These are phyloP conservation scores for Candida loeiensis DNA, from an alignment of 805 yeast genomes.

Conservation along the genomic window DNA sequence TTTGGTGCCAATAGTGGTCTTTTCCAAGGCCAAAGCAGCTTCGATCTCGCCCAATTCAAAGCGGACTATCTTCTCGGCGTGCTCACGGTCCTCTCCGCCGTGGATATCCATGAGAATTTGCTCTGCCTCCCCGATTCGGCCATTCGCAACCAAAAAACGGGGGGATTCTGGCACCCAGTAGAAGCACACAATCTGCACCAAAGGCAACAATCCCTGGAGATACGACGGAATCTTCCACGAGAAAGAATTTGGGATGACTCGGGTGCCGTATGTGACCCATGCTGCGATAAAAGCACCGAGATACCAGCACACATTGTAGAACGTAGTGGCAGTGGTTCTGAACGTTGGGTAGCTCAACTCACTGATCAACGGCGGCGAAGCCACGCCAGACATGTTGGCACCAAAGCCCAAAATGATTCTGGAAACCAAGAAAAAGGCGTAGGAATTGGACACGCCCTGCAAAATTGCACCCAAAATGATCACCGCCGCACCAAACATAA, in stretches of 20 bases:
- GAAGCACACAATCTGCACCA: constrained; percentile 34
- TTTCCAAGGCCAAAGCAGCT: constrained; percentile 37
- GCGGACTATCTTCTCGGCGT: constrained; percentile 16
- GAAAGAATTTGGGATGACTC: constrained; percentile 27
- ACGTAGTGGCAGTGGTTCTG: constrained; percentile 26
- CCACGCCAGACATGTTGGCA: constrained; percentile 35
- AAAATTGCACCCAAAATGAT: constrained; percentile 33
- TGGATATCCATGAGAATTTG: constrained; percentile 34
- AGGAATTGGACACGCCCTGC: constrained; percentile 34
- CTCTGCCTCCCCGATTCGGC: constrained; percentile 24
- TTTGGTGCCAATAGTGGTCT: constrained; percentile 25
- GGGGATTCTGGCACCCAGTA: constrained; percentile 42
- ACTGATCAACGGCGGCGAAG: constrained; percentile 48
- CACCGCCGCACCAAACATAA: constrained; percentile 23
- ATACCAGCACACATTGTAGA: constrained; percentile 51
- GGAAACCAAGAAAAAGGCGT: constrained; percentile 38
- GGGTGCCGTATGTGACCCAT: constrained; percentile 49
- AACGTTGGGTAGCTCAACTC: constrained; percentile 48
- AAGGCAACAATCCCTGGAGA: constrained; percentile 48
- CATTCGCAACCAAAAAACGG: constrained; percentile 24
- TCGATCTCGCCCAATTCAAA: constrained; percentile 24
- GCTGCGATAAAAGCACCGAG: constrained; percentile 53
- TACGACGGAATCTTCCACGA: constrained; percentile 56
- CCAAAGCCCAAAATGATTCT: constrained; percentile 52
- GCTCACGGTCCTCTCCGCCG: constrained; percentile 33